Evolutionary conservation across 345 rosid species (phyloP).

Genomic region (Eucalyptus tenuipes): DNA sequence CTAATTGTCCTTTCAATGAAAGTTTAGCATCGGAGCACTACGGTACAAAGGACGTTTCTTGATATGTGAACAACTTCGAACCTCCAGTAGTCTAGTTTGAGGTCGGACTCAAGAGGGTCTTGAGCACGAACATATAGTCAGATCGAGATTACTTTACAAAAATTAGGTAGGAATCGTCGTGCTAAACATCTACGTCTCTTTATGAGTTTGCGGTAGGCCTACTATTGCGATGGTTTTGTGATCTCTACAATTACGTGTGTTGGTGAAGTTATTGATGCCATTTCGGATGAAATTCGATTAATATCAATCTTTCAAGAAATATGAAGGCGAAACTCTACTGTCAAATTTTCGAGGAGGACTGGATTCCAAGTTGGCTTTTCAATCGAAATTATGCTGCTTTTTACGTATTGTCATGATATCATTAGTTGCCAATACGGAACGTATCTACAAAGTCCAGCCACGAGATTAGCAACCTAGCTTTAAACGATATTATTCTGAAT

Average conservation of each 20-base stretch:
- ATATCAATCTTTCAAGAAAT: neutral
- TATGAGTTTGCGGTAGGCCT: neutral
- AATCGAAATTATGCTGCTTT: neutral
- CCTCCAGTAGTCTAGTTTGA: neutral
- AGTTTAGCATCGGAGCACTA: neutral
- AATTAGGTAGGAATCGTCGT: neutral
- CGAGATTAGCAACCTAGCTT: neutral
- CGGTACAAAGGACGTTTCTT: neutral
- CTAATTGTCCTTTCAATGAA: neutral
- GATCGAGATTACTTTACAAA: neutral
- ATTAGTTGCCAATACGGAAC: neutral
- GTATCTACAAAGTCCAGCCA: neutral
- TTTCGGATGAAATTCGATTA: neutral
- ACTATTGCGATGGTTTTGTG: neutral
- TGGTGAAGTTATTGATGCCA: neutral
- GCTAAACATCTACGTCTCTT: fast-evolving
- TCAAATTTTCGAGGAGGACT: neutral
- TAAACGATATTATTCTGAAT: neutral
- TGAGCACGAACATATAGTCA: neutral
- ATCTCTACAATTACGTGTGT: neutral
- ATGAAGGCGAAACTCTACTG: neutral
- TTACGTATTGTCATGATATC: neutral
- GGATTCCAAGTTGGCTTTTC: neutral
- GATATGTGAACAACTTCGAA: neutral
- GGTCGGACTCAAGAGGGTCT: neutral